phyloP scores from a whole-genome alignment of 2,329 filamentous ascomycete species.

The Pseudonectria foliicola region DNA sequence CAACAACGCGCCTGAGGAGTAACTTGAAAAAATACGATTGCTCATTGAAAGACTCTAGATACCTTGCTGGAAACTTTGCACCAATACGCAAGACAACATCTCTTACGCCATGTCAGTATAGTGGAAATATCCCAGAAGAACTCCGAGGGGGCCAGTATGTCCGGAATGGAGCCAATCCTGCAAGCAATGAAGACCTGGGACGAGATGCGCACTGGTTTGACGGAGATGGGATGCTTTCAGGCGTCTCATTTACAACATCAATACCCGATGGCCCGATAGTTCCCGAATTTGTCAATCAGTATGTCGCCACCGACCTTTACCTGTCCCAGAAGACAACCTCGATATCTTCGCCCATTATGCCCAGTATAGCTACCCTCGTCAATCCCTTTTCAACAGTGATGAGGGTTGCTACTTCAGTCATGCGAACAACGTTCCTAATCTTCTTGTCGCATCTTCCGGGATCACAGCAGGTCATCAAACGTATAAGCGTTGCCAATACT shows the following conservation, averaged over 20 bases:
- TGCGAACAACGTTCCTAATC: slow-evolving; percentile 32
- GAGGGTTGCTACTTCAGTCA: slow-evolving; percentile 1
- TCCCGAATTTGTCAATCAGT: slow-evolving; percentile 64
- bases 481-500: slow-evolving; percentile 66
- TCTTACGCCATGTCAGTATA: slow-evolving; percentile 50
- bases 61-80: slow-evolving; percentile 63
- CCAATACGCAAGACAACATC: slow-evolving; percentile 50
- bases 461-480: slow-evolving; percentile 49
- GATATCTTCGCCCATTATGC: slow-evolving; percentile 51
- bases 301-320: slow-evolving; percentile 60
- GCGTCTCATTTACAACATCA: slow-evolving; percentile 49
- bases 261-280: slow-evolving; percentile 33
- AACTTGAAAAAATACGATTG: too few relatives aligned
- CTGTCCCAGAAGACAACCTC: slow-evolving; percentile 40
- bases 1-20: too few relatives aligned
- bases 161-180: slow-evolving; percentile 63
- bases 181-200: slow-evolving; percentile 52
- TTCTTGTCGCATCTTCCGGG: slow-evolving; percentile 15
- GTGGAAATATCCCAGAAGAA: slow-evolving; percentile 55
- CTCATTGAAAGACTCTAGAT: slow-evolving; percentile 34
- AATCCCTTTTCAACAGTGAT: slow-evolving; percentile 34
- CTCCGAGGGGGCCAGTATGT: slow-evolving; percentile 64
- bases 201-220: slow-evolving; percentile 68
- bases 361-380: slow-evolving; percentile 60
- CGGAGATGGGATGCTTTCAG: slow-evolving; percentile 67